Evolutionary conservation across 1,139 yeast species (phyloP).

Genomic region (Taphrina betulina): DNA sequence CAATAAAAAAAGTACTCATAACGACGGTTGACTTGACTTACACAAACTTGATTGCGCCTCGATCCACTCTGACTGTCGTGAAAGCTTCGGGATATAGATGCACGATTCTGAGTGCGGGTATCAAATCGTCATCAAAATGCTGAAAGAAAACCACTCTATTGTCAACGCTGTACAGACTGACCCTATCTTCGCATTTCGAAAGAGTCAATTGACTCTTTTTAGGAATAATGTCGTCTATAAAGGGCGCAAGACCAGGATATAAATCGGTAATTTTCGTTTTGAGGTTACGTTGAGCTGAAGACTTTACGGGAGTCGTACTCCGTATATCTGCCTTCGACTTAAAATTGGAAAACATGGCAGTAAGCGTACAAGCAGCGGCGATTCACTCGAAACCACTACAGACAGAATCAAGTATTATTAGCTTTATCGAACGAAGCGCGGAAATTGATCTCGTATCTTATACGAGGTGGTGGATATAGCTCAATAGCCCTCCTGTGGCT

Average conservation of each 20-base stretch:
- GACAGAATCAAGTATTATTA: too few relatives aligned
- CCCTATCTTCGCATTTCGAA: slow-evolving; percentile 57
- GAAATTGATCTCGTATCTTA: too few relatives aligned
- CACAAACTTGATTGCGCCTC: slow-evolving; percentile 95
- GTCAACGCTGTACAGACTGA: slow-evolving; percentile 34
- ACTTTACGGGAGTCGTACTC: slow-evolving; percentile 55
- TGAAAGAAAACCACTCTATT: slow-evolving; percentile 57
- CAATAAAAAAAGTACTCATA: slow-evolving; percentile 62
- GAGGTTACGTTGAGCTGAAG: slow-evolving; percentile 84
- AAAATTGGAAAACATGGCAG: slow-evolving; percentile 27
- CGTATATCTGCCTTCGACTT: slow-evolving; percentile 22
- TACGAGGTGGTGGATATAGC: too few relatives aligned
- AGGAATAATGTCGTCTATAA: slow-evolving; percentile 79
- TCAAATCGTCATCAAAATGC: slow-evolving; percentile 71
- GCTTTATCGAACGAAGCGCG: too few relatives aligned
- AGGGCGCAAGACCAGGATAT: slow-evolving; percentile 69
- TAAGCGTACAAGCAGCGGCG: too few relatives aligned
- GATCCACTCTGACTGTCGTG: slow-evolving; percentile 85
- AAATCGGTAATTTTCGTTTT: slow-evolving; percentile 69
- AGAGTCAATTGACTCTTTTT: slow-evolving; percentile 83
- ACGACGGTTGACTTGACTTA: slow-evolving; percentile 58
- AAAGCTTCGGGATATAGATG: slow-evolving; percentile 80
- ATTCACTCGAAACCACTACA: too few relatives aligned
- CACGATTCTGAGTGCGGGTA: slow-evolving; percentile 73
- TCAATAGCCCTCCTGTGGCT: too few relatives aligned